Evolutionary conservation across 345 rosid genomes (phyloP), one percentile per base, ranked within the genome.

Genomic region (Melaleuca quinquenervia): DNA sequence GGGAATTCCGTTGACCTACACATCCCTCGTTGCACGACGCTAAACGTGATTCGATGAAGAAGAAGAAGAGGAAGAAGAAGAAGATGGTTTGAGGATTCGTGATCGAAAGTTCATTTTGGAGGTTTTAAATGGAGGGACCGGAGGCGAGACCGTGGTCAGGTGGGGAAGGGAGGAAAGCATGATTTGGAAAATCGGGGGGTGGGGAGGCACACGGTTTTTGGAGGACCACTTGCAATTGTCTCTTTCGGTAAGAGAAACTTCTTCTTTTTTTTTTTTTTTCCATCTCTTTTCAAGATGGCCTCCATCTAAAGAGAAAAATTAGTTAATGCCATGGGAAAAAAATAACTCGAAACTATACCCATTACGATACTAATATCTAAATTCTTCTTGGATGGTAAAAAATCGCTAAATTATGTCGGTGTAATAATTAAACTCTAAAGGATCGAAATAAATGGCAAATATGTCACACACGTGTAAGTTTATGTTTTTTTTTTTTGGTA

Each of bases 1-100:
- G 84, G 87, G 22, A 90, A 91, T 64, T 93, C 94, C 3, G 94
- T 84, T 36, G 94, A 91, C 53, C 93, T 83, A 76, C 96, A 96
- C 99, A 96, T 95, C 7, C 2, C 20, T 18, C 5, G 48, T 32
- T 32, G 80, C 80, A 70, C n/a, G n/a, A 70, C 6, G 80, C 48
- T 64, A 29, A 41, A 41, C 41, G 41, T 41, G 41, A 41, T 41
- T 41, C 41, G 41, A 2, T 41, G 41, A 41, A 41, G 41, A 41
- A 41, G 41, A 4, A 41, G 44, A 82, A 20, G 60, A 41, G 6
- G 82, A 7, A 32, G 22, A 14, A 18, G 14, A 6, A 21, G 11
- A 82, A 26, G 8, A 32, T 32, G 50, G 60, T 52, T 51, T 50
- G 16, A 16, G 80, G 8, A 4, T 26, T 51, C 7, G 32, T 27